Conservation (phyloP, 345 rosid genomes). For the Draba incana region DNA sequence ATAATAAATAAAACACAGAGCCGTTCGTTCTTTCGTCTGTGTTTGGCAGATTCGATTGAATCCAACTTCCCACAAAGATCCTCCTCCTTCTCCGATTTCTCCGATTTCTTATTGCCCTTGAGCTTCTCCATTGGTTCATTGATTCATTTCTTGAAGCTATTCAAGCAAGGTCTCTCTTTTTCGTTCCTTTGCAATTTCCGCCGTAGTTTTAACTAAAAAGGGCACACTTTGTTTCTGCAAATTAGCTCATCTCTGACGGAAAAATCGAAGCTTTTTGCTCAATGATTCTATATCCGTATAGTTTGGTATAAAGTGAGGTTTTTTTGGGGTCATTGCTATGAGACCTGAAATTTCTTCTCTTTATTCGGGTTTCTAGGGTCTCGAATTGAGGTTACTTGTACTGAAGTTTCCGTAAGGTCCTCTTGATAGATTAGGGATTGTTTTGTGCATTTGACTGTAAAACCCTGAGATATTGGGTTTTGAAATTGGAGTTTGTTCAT, state of each 20-base stretch:
- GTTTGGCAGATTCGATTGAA: conserved; percentile 35
- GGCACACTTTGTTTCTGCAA: background rate
- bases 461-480: conserved; percentile 24
- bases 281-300: background rate
- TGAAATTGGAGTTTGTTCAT: background rate
- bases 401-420: background rate
- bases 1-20: conserved; percentile 34
- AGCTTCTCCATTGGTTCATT: conserved; percentile 26
- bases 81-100: conserved; percentile 29
- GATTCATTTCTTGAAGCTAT: conserved; percentile 19
- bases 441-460: background rate
- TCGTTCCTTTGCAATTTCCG: background rate
- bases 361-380: background rate
- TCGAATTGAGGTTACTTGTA: conserved; percentile 12
- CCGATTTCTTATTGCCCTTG: background rate
- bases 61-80: conserved; percentile 39
- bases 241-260: conserved; percentile 23
- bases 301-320: conserved; percentile 5
- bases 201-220: conserved; percentile 10
- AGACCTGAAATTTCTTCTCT: background rate
- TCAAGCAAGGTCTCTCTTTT: conserved; percentile 15
- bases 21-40: conserved; percentile 34
- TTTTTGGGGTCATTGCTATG: conserved; percentile 13
- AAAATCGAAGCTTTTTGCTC: conserved; percentile 32
- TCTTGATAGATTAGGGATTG: conserved; percentile 10